phyloP scores from a whole-genome alignment of 2,329 filamentous ascomycete genomes.

The Amylocarpus encephaloides region DNA sequence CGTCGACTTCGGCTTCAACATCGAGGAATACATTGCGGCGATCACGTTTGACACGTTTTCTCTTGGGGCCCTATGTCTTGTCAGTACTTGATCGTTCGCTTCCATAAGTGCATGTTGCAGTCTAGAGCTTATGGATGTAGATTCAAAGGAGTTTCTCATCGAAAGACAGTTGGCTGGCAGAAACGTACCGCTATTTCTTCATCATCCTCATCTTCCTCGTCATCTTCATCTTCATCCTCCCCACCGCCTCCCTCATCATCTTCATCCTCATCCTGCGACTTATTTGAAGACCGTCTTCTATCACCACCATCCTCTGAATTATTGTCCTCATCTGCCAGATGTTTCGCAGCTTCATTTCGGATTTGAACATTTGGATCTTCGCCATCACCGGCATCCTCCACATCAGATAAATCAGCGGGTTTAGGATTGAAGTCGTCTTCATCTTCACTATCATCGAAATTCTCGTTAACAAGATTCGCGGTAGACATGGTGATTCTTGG shows the following conservation, averaged over 20 bases:
- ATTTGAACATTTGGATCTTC: conserved; percentile 24
- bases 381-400: conserved; percentile 44
- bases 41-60: conserved; percentile 67
- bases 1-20: conserved; percentile 96
- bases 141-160: neutral
- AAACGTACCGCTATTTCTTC: conserved; percentile 49
- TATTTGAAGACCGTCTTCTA: conserved; percentile 15
- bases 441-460: conserved; percentile 56
- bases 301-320: conserved; percentile 36
- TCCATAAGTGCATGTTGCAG: neutral
- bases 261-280: conserved; percentile 38
- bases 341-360: conserved; percentile 24
- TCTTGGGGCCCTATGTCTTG: conserved; percentile 53
- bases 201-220: conserved; percentile 58
- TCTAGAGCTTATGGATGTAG: neutral
- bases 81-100: conserved; percentile 24
- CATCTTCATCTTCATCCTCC: conserved; percentile 44
- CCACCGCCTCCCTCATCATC: conserved; percentile 37
- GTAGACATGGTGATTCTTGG: conserved; percentile 23
- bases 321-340: conserved; percentile 37
- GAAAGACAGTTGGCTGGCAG: neutral
- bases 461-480: conserved; percentile 21
- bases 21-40: conserved; percentile 85
- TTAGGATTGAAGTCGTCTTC: conserved; percentile 87
- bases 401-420: conserved; percentile 67